phyloP scores from a whole-genome alignment of 768 basidiomycete genomes.

The Phylloporus arenicola region DNA sequence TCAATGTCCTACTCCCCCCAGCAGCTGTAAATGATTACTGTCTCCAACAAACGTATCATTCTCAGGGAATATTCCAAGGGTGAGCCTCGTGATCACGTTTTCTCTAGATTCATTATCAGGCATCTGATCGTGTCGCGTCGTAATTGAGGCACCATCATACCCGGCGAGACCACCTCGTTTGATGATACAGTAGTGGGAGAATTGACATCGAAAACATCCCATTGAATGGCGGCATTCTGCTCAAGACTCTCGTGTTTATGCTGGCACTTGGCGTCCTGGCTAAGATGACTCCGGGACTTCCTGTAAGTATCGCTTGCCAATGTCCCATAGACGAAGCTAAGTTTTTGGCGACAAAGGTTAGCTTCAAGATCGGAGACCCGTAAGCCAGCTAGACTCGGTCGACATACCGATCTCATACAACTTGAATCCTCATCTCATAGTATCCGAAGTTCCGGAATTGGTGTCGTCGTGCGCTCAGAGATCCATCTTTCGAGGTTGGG shows the following conservation, averaged over 20 bases:
- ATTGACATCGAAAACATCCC: not conserved
- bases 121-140: no score
- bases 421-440: not conserved
- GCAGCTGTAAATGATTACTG: not conserved
- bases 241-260: no score
- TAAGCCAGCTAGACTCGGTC: not conserved
- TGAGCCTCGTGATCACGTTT: no score
- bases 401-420: not conserved
- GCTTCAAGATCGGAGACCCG: constrained; percentile 9
- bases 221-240: not conserved
- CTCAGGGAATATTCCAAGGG: no score
- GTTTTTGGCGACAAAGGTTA: no score
- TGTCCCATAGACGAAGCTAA: no score
- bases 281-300: no score
- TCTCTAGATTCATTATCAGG: no score
- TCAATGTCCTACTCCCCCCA: no score
- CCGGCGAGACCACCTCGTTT: not conserved
- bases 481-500: constrained; percentile 31
- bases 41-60: not conserved
- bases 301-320: no score
- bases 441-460: not conserved
- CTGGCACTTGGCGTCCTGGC: no score
- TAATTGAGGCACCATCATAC: no score
- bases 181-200: not conserved
- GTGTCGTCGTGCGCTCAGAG: constrained; percentile 43